Base-by-base conservation (phyloP, 306 rosid species). In the Medicago lupulina region DNA sequence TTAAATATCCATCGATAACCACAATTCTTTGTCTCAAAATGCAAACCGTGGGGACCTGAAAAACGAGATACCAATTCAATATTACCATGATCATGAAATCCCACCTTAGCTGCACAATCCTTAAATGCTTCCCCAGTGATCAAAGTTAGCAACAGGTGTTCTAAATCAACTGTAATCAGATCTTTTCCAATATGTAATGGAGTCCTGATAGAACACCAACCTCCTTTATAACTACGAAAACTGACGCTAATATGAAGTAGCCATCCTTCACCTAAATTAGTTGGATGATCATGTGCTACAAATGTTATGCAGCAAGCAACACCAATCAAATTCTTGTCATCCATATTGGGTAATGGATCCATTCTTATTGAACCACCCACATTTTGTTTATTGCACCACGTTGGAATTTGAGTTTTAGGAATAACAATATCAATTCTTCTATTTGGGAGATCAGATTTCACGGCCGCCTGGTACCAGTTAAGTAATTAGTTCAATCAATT, bases 281-380 rank as follows among this genome's bases (percentile, higher is more conserved):
- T 41, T 28, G 40, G 23, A 38, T 8, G 50, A 63, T 18, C 12
- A 75, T 31, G 61, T 36, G 6, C 43, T 49, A 75, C 73, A 64
- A 64, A 51, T 18, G 7, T 53, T 25, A 15, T 13, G 16, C 7
- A 47, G 8, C 41, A 19, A 43, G 47, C 74, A 39, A 67, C 6
- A 6, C 79, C 62, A 13, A 44, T 28, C 44, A 17, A 43, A 36
- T 55, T 13, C 11, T 65, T 2, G 58, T 66, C 66, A 65, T 18
- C 0, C 18, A 76, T 14, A 38, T 15, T 9, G 18, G 57, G 44
- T 15, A 8, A 76, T 15, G 73, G 63, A 47, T 10, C 49, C 8
- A 23, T 2, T 2, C 34, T 76, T 10, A 66, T 44, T 51, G 51
- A 69, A 41, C 9, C 1, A 21, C 47, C 47, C 10, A 10, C 47